Evolutionary conservation across 1,284 basidiomycete genomes (phyloP).

Genomic region (Cryptococcus sp.): DNA sequence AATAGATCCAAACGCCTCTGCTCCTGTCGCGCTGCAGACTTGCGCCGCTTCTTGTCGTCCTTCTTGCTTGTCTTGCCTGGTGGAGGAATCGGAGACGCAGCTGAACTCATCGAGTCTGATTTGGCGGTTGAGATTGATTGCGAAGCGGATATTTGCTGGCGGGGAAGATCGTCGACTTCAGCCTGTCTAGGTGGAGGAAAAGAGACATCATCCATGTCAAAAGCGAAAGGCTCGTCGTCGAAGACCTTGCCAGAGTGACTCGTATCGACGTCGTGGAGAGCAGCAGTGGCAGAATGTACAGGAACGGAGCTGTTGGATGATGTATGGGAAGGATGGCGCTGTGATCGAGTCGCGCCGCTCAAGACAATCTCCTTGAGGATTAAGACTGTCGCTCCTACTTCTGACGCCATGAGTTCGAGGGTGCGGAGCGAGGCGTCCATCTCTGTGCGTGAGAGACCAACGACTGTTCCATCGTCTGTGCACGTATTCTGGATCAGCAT

Average conservation of each 20-base stretch:
- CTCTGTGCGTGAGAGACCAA: constrained; percentile 73
- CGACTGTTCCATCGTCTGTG: constrained; percentile 77
- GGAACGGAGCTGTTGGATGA: neutral
- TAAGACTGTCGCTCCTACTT: constrained; percentile 84
- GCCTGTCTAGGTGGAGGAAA: constrained; percentile 6
- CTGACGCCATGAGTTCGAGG: constrained; percentile 85
- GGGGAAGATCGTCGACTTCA: constrained; percentile 18
- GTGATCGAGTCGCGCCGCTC: constrained; percentile 1
- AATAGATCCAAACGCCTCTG: constrained; percentile 43
- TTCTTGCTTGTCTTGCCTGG: constrained; percentile 10
- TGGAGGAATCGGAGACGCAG: neutral
- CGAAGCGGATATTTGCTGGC: neutral
- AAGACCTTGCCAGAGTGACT: neutral
- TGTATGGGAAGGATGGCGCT: neutral
- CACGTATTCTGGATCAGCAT: neutral
- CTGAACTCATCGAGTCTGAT: neutral
- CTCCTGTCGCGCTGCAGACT: constrained; percentile 34
- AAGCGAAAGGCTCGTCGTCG: neutral
- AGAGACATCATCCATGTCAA: neutral
- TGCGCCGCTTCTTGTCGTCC: constrained; percentile 31
- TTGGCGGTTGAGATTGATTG: neutral
- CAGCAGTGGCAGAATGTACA: neutral
- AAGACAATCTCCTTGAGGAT: constrained; percentile 74
- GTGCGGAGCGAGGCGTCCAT: constrained; percentile 78
- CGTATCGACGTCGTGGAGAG: neutral